Conservation (phyloP, 345 rosid genomes). For the Stellera chamaejasme region DNA sequence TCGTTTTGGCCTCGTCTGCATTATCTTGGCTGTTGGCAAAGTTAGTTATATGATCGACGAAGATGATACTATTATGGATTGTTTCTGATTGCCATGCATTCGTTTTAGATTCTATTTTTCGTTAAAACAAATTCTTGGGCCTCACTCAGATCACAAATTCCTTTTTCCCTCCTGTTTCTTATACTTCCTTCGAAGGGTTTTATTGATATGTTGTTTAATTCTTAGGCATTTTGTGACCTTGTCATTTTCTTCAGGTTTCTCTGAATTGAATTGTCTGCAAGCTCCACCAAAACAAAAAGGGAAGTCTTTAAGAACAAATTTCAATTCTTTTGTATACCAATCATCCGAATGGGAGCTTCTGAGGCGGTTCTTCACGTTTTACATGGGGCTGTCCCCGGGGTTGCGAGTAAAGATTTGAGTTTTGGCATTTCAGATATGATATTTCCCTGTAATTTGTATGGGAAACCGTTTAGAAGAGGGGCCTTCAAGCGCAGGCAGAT, state of each 20-base stretch:
- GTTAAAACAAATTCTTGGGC: no score
- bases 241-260: neutral
- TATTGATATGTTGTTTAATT: neutral
- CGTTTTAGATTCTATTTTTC: no score
- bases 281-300: neutral
- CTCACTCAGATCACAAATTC: no score
- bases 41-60: no score
- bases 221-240: no score
- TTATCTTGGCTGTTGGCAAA: no score
- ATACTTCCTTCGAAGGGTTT: neutral
- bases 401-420: slow-evolving; percentile 22
- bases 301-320: neutral
- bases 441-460: slow-evolving; percentile 16
- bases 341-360: slow-evolving; percentile 32
- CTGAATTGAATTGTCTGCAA: neutral
- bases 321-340: slow-evolving; percentile 12
- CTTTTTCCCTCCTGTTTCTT: neutral
- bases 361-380: slow-evolving; percentile 45
- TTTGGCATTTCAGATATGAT: slow-evolving; percentile 15
- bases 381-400: slow-evolving; percentile 28
- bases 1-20: no score
- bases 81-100: no score
- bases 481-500: slow-evolving; percentile 11
- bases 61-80: no score
- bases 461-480: slow-evolving; percentile 24